phyloP scores from a whole-genome alignment of 1,284 basidiomycete genomes.

The Microbotryum scabiosae region DNA sequence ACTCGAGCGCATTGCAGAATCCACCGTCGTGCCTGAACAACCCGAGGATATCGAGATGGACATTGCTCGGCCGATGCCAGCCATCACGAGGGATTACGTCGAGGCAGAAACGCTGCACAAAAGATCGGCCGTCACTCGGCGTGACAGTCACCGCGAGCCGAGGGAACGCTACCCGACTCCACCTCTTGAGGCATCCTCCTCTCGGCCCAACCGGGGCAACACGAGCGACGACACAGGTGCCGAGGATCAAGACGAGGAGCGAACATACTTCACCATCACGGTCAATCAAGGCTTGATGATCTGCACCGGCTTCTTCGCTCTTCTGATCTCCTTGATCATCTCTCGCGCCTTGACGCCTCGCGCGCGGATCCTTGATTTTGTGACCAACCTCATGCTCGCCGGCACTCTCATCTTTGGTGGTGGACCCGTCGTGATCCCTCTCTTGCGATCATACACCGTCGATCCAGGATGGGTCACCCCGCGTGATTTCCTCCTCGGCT shows the following conservation, averaged over 20 bases:
- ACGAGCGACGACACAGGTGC: neutral
- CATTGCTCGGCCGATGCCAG: conserved; percentile 4
- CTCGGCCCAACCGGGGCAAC: neutral
- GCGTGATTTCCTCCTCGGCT: conserved; percentile 52
- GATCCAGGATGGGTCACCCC: conserved; percentile 45
- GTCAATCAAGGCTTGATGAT: conserved; percentile 19
- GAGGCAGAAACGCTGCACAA: neutral
- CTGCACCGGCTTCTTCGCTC: conserved; percentile 22
- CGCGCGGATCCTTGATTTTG: conserved; percentile 41
- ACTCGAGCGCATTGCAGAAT: neutral
- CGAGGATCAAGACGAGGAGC: neutral
- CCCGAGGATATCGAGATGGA: conserved; percentile 7
- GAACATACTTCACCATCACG: neutral
- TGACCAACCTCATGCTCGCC: conserved; percentile 46
- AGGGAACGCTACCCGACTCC: conserved; percentile 9
- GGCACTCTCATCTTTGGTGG: conserved; percentile 49
- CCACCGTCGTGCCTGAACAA: neutral
- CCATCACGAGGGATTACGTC: neutral
- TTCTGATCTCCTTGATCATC: conserved; percentile 34
- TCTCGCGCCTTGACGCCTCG: conserved; percentile 38
- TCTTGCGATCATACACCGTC: conserved; percentile 52
- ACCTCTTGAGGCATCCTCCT: conserved; percentile 3
- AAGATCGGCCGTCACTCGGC: neutral
- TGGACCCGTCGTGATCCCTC: conserved; percentile 54
- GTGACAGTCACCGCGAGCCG: neutral